Conservation (phyloP, 768 basidiomycete genomes). For the Erythrobasidium yunnanense region DNA sequence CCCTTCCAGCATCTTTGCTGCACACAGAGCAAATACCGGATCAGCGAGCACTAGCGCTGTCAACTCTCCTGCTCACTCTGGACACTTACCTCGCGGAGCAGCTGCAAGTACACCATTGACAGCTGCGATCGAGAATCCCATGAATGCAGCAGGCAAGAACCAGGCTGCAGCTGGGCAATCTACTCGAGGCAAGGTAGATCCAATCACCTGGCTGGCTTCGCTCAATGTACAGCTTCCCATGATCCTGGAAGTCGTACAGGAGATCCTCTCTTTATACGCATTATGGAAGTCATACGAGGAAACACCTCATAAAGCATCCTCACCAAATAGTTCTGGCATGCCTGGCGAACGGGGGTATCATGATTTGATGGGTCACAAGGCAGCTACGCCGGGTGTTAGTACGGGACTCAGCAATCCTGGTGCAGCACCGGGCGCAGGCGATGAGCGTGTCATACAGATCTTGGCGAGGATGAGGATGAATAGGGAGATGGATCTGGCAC, state of each 20-base stretch:
- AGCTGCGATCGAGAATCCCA: conserved; percentile 39
- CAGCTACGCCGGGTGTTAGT: background rate
- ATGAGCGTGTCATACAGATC: conserved; percentile 23
- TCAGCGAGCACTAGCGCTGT: background rate
- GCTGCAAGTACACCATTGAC: background rate
- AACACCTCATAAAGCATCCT: background rate
- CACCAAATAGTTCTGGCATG: background rate
- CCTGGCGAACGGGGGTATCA: too few relatives aligned
- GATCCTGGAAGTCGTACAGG: conserved; percentile 73
- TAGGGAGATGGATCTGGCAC: conserved; percentile 23
- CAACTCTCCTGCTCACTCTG: background rate
- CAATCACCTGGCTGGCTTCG: conserved; percentile 68
- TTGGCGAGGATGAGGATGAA: conserved; percentile 14
- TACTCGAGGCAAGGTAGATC: conserved; percentile 50
- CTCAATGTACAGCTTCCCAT: conserved; percentile 69
- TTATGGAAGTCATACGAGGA: conserved; percentile 62
- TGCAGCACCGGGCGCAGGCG: conserved; percentile 2
- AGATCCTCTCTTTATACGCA: conserved; percentile 78
- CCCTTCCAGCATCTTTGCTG: conserved; percentile 33
- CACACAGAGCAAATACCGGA: background rate
- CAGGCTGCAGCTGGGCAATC: conserved; percentile 17
- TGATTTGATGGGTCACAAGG: too few relatives aligned
- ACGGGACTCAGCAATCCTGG: background rate
- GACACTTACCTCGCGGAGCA: background rate
- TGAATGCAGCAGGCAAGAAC: conserved; percentile 25